Evolutionary conservation across 202 grass and related monocot species (phyloP).

Genomic region (Setaria italica): DNA sequence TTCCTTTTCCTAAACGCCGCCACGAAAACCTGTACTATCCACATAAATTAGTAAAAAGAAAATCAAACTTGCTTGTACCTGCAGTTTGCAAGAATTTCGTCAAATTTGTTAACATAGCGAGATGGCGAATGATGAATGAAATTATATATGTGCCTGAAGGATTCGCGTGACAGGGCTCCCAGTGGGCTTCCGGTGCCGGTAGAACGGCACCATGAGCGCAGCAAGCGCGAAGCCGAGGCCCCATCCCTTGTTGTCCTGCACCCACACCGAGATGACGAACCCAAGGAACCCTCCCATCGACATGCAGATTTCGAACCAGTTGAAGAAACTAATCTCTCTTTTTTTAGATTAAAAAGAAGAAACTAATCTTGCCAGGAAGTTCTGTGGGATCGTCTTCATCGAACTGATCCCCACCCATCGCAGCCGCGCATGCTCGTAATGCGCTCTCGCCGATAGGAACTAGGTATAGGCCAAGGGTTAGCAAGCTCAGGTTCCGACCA

Average conservation of each 20-base stretch:
- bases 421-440: constrained; percentile 46
- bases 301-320: constrained; percentile 73
- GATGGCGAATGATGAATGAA: too few relatives aligned
- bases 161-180: constrained; percentile 74
- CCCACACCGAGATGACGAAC: constrained; percentile 63
- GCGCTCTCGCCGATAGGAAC: constrained; percentile 59
- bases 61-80: neutral
- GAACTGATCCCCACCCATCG: constrained; percentile 76
- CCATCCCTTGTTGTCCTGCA: constrained; percentile 72
- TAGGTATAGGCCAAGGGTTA: constrained; percentile 58
- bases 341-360: constrained; percentile 36
- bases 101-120: neutral
- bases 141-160: constrained; percentile 45
- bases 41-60: neutral
- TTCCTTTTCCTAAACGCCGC: constrained; percentile 71
- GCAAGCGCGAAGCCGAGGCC: constrained; percentile 54
- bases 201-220: constrained; percentile 54
- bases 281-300: constrained; percentile 66
- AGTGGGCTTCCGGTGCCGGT: constrained; percentile 58
- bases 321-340: constrained; percentile 66
- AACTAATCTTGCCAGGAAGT: constrained; percentile 53
- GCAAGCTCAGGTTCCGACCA: constrained; percentile 52
- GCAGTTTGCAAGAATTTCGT: neutral
- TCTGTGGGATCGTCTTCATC: constrained; percentile 47
- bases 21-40: constrained; percentile 56